phyloP scores from a whole-genome alignment of 2,329 filamentous ascomycete genomes.

The Aspergillus intermedius region DNA sequence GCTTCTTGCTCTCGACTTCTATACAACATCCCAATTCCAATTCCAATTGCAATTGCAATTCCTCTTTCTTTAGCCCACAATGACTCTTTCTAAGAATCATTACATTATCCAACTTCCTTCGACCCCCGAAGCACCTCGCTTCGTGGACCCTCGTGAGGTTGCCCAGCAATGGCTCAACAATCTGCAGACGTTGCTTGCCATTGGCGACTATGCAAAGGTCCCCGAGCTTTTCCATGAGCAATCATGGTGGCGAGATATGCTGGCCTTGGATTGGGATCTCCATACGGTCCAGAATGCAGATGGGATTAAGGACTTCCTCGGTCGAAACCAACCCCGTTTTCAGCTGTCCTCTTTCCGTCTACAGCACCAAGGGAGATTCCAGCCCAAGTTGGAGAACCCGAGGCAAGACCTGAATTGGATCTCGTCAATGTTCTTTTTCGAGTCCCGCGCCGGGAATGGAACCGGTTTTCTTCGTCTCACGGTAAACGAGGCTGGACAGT shows the following conservation, averaged over 20 bases:
- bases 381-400: conserved; percentile 22
- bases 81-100: conserved; percentile 15
- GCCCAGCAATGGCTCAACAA: conserved; percentile 28
- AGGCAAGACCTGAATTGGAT: conserved; percentile 29
- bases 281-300: conserved; percentile 27
- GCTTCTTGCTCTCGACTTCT: neutral
- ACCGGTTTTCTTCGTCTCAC: conserved; percentile 33
- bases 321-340: conserved; percentile 17
- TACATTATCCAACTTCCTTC: conserved; percentile 27
- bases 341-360: conserved; percentile 25
- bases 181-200: conserved; percentile 19
- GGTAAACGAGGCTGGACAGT: conserved; percentile 19
- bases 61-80: conserved; percentile 1
- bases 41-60: neutral
- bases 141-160: conserved; percentile 19
- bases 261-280: conserved; percentile 36
- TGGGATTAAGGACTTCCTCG: conserved; percentile 27
- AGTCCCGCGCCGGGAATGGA: conserved; percentile 31
- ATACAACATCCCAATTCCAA: neutral
- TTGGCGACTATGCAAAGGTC: conserved; percentile 11
- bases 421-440: conserved; percentile 35
- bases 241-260: conserved; percentile 38
- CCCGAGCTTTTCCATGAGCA: conserved; percentile 28
- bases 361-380: conserved; percentile 27
- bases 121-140: conserved; percentile 14